Evolutionary conservation across 1,284 basidiomycete genomes (phyloP).

Genomic region (Cutaneotrichosporon cavernicola): DNA sequence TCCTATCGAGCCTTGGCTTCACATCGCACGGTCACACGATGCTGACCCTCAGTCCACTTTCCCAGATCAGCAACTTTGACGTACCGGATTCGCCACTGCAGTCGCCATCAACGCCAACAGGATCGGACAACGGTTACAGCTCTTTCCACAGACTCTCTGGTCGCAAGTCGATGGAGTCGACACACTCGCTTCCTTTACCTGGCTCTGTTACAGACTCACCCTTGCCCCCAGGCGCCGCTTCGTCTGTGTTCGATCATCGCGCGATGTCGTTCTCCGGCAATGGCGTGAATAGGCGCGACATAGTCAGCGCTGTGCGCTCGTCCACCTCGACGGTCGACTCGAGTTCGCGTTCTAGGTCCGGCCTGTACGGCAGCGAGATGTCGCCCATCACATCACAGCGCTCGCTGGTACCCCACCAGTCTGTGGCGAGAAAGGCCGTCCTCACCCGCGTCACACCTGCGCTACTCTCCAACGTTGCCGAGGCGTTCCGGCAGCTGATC

Average conservation of each 20-base stretch:
- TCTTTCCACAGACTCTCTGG: conserved; percentile 33
- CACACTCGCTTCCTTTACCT: conserved; percentile 39
- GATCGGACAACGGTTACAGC: conserved; percentile 40
- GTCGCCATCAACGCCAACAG: conserved; percentile 46
- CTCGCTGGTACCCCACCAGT: conserved; percentile 34
- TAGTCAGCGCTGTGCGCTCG: conserved; percentile 37
- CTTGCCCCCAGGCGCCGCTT: conserved; percentile 38
- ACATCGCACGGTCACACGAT: conserved; percentile 4
- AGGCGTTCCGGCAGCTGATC: conserved; percentile 84
- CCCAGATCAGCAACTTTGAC: conserved; percentile 34
- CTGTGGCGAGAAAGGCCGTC: conserved; percentile 32
- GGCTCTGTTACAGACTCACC: conserved; percentile 22
- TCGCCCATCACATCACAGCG: conserved; percentile 43
- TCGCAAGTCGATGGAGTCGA: conserved; percentile 49
- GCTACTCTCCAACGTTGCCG: conserved; percentile 87
- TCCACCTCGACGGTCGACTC: conserved; percentile 32
- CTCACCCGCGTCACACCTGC: conserved; percentile 69
- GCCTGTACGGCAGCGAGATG: conserved; percentile 20
- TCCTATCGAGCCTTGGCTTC: background rate
- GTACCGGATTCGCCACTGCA: conserved; percentile 27
- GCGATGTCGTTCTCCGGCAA: conserved; percentile 52
- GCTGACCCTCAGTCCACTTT: conserved; percentile 37
- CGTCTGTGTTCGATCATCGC: conserved; percentile 38
- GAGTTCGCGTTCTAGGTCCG: background rate
- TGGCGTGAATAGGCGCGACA: conserved; percentile 35